Evolutionary conservation across 768 basidiomycete species (phyloP).

Genomic region (Hortiboletus flavorubellus): DNA sequence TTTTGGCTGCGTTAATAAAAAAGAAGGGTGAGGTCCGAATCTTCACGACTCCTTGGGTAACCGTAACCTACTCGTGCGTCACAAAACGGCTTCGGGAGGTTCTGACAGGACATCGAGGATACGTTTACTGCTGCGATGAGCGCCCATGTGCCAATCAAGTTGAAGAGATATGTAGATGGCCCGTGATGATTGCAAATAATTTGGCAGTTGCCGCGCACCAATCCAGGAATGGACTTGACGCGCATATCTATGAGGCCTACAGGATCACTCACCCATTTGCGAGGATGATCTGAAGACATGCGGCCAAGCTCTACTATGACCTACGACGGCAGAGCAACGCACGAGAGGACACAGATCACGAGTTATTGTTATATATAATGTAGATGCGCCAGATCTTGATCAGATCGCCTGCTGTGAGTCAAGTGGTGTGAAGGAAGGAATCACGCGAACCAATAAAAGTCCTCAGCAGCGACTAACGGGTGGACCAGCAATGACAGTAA

Average conservation of each 20-base stretch:
- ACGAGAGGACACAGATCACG: slow-evolving; percentile 19
- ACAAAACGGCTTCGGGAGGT: slow-evolving; percentile 2
- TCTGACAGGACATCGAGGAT: slow-evolving; percentile 3
- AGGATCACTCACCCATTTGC: slow-evolving; percentile 14
- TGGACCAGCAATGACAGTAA: not conserved
- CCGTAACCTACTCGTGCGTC: not conserved
- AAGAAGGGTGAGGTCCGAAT: too few species aligned
- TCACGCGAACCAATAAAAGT: slow-evolving; percentile 15
- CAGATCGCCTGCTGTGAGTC: not conserved
- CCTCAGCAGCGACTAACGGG: slow-evolving; percentile 15
- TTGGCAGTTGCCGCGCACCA: slow-evolving; percentile 9
- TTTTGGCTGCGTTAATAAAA: not conserved
- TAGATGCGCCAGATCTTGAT: slow-evolving; percentile 26
- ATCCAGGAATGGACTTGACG: slow-evolving; percentile 1
- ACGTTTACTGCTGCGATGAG: slow-evolving; percentile 17
- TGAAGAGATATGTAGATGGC: not conserved
- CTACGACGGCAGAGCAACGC: not conserved
- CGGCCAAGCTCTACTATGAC: not conserved
- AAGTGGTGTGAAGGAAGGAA: not conserved
- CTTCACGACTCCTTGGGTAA: not conserved
- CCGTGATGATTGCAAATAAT: slow-evolving; percentile 1
- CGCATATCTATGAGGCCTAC: not conserved
- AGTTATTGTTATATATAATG: slow-evolving; percentile 13
- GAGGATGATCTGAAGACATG: slow-evolving; percentile 3
- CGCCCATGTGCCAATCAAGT: slow-evolving; percentile 12